Base-by-base conservation (phyloP, 1,284 basidiomycete genomes). In the Austroboletus novae-zelandiae region DNA sequence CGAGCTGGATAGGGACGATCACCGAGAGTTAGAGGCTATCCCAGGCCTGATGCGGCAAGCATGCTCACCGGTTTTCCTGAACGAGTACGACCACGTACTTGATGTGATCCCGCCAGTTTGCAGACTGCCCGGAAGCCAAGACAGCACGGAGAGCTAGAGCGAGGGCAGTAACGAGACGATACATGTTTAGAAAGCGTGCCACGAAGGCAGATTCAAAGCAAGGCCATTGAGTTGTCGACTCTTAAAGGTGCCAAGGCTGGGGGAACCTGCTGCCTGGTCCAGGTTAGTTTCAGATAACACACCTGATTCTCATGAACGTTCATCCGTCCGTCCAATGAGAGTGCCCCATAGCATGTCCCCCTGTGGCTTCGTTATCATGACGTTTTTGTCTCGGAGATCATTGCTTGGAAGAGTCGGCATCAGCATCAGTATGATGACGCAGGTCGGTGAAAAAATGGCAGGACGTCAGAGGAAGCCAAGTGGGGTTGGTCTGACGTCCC, bases 41-140 rank as follows among this genome's bases (percentile, higher is more conserved):
- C 2, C 20, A 23, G 20, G 20, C 20, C 20, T 4, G 3, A 23
- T 23, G 20, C 20, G 20, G 20, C 20, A 23, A 23, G 20, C 13
- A 29, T 4, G 11, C 42, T 61, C 40, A 62, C 61, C 62, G 61
- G 44, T 62, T 61, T 23, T 63, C 62, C 31, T 62, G 60, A 20
- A 65, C 61, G 11, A 64, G 61, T 29, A 62, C 60, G 2, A 65
- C 60, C 1, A 64, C 61, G 17, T 64, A 45, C 37, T 64, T 61
- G 53, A 65, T 55, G 4, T 39, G 50, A 3, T 65, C 59, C 35
- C 50, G 53, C 62, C 62, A 62, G 40, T 54, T 59, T 0, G 52
- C 39, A 37, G 61, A 61, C 9, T 44, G 5, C 2, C 0, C 6
- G 1, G 53, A 34, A 20, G 43, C 45, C 13, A 37, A 45, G 17